A percentile compares a stretch with the other conserved stretches of the same genome.
Evolutionary conservation across 768 basidiomycete genomes (phyloP).

Genomic region (Kwoniella europaea): DNA sequence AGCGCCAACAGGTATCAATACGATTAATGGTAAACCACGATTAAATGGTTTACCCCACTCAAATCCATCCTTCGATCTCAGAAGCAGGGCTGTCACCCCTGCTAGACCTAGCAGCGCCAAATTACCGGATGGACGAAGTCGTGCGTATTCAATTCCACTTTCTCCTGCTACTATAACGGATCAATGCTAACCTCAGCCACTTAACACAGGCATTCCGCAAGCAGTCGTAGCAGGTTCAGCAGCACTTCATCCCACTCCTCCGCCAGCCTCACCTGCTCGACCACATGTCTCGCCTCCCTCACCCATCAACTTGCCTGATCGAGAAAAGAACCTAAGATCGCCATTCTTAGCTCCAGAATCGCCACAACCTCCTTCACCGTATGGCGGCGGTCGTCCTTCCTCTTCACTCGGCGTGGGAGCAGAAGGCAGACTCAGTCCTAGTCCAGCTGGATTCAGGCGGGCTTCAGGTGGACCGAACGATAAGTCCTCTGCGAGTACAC

Average conservation of each 20-base stretch:
- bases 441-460: slow-evolving; percentile 12
- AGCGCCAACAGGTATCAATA: background rate
- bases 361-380: slow-evolving; percentile 29
- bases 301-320: slow-evolving; percentile 1
- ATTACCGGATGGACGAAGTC: slow-evolving; percentile 40
- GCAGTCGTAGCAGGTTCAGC: slow-evolving; percentile 40
- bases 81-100: slow-evolving; percentile 39
- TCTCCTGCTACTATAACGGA: too few species aligned
- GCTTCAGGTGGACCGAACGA: slow-evolving; percentile 23
- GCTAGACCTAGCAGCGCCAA: slow-evolving; percentile 16
- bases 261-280: slow-evolving; percentile 9
- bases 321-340: slow-evolving; percentile 30
- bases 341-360: slow-evolving; percentile 42
- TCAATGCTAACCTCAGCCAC: too few species aligned
- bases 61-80: slow-evolving; percentile 42
- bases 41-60: slow-evolving; percentile 37
- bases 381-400: background rate
- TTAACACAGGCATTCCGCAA: slow-evolving; percentile 44
- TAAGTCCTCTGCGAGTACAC: slow-evolving; percentile 40
- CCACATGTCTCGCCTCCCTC: slow-evolving; percentile 16
- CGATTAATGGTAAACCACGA: background rate
- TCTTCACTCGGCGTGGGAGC: background rate
- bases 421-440: slow-evolving; percentile 30
- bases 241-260: slow-evolving; percentile 34
- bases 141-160: slow-evolving; percentile 36